Base-by-base conservation (phyloP, 129 eudicot species). In the Chrysanthemum seticuspe region DNA sequence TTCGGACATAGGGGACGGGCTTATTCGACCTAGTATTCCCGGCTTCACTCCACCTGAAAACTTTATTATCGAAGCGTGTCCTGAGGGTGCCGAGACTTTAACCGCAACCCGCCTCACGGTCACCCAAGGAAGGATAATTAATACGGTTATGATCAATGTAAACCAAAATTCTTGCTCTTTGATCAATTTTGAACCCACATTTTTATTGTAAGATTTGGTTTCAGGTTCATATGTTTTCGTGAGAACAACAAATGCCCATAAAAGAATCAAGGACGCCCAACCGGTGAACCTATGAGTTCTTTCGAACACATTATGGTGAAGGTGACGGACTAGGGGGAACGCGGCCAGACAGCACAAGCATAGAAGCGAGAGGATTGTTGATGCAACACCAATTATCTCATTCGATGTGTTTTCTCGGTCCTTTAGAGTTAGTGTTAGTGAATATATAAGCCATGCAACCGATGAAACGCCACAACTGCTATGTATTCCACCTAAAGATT, bases 401-500 rank as follows among this genome's bases (percentile, higher is more conserved):
- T 80, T 74, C 0, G 90, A 68, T 10, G 88, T 85, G 79, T 83
- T 79, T 34, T 76, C 87, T n/a, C 84, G 13, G 5, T 90, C 82
- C 71, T 90, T 80, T 1, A 87, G 79, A 2, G 93, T 87, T n/a
- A 87, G 82, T 10, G 85, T 63, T 13, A 89, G 62, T 0, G 93
- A 88, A 49, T 89, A 89, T 3, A 73, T 54, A 4, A 89, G 88
- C 96, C 47, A 40, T 0, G 47, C 10, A 40, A 40, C 47, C 47
- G 47, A 40, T 40, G 47, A 40, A 40, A 40, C 96, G 0, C 93
- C 96, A 55, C 96, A 89, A 40, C 93, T 78, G 75, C 96, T 89
- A 71, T 89, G 96, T 2, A 85, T 83, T 44, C 96, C 96, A 12
- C 96, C 96, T 6, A 89, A 82, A 7, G 93, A 89, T 68, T 89